Evolutionary conservation across 2,329 filamentous ascomycete genomes (phyloP).

Genomic region (Ramularia endophylla): DNA sequence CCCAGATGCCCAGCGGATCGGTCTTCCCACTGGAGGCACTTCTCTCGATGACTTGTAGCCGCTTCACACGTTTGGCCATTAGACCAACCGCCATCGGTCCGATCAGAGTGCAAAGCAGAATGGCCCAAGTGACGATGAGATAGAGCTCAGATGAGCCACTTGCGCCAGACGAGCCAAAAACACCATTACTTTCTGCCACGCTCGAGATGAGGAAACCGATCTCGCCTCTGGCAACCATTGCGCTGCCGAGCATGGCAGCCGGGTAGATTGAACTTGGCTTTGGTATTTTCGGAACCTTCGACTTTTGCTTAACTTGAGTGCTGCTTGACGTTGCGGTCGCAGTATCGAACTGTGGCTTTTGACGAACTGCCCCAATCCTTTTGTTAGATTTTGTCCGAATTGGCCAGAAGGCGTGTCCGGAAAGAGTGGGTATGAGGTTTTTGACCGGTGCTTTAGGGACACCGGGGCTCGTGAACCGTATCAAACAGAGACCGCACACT

Average conservation of each 20-base stretch:
- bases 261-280: slow-evolving; percentile 62
- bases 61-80: slow-evolving; percentile 42
- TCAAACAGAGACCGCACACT: slow-evolving; percentile 36
- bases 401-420: not conserved
- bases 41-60: slow-evolving; percentile 28
- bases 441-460: not conserved
- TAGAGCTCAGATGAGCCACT: slow-evolving; percentile 41
- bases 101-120: slow-evolving; percentile 50
- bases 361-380: too few relatives aligned
- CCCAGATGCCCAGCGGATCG: slow-evolving; percentile 16
- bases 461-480: slow-evolving; percentile 29
- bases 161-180: slow-evolving; percentile 34
- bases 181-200: slow-evolving; percentile 52
- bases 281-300: slow-evolving; percentile 13
- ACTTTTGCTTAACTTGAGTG: not conserved
- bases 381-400: not conserved
- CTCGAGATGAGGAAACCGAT: slow-evolving; percentile 72
- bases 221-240: slow-evolving; percentile 73
- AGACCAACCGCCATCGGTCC: slow-evolving; percentile 47
- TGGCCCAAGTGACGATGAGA: slow-evolving; percentile 51
- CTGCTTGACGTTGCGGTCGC: not conserved
- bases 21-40: slow-evolving; percentile 8
- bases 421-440: not conserved
- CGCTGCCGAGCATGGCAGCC: slow-evolving; percentile 57
- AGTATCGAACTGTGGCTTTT: too few relatives aligned